Base-by-base conservation (phyloP, 495 filamentous ascomycete genomes). In the Aspergillus avenaceus region DNA sequence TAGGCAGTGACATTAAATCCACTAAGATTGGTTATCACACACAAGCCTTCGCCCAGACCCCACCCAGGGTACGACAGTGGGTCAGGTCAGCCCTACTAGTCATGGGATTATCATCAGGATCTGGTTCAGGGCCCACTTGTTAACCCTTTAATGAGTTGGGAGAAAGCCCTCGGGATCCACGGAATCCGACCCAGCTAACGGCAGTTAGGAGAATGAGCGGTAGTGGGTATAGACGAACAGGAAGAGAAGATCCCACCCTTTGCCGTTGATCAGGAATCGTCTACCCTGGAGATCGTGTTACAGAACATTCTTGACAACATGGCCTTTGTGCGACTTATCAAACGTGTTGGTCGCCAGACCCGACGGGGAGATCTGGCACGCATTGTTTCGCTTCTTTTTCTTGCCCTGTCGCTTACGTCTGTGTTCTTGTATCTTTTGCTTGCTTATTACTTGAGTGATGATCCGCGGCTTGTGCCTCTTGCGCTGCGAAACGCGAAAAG, bases 381-480 rank as follows among this genome's bases (percentile, higher is more conserved):
- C 3, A 8, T 31, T 31, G 28, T 9, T 11, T 31, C n/a, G 3
- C n/a, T 13, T 9, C 8, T 31, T 13, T 31, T 2, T 9, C 9
- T 31, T 31, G 3, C 8, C 2, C 9, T 31, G 8, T 3, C 28
- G 2, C 9, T 13, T 2, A 31, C 8, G 9, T 8, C 8, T 31
- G 2, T 31, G 8, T 31, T 14, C 8, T 24, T 51, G 5, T 51
- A 51, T 21, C n/a, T 41, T 4, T 9, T 51, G 11, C 49, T 51
- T 3, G 49, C 41, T 9, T 51, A 51, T 9, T 14, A 13, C 1
- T 41, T 51, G 24, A 41, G 41, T 8, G 21, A 45, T 22, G 41
- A 51, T 25, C 49, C 49, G 12, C 41, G 49, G 3, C 29, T 51
- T 8, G 49, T 51, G 2, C 41, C 49, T 13, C 8, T 3, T 8